These are phyloP conservation scores for Raddia distichophylla DNA, from an alignment of 176 grass and related monocot genomes.

Conservation along the genomic window DNA sequence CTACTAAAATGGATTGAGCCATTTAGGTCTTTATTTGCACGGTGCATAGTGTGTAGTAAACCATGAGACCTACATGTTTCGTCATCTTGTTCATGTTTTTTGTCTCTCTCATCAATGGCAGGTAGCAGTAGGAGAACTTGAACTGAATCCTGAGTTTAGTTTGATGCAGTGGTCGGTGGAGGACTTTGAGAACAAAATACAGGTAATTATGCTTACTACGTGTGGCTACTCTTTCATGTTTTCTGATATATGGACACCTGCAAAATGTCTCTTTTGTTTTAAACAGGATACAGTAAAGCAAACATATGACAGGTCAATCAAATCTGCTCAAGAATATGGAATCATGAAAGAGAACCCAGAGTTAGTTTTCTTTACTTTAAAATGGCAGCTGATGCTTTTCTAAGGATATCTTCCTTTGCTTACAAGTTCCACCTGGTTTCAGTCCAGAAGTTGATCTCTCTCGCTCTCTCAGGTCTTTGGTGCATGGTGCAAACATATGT, in stretches of 20 bases:
- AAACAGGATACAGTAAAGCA: conserved; percentile 86
- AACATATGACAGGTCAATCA: conserved; percentile 88
- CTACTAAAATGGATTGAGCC: neutral
- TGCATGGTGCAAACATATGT: conserved; percentile 90
- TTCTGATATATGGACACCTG: conserved; percentile 9
- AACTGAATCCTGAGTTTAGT: conserved; percentile 87
- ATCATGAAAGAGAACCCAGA: conserved; percentile 77
- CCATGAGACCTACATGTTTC: neutral
- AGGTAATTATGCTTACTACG: conserved; percentile 62
- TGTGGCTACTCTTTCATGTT: neutral
- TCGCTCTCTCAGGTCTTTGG: conserved; percentile 58
- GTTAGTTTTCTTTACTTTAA: conserved; percentile 64
- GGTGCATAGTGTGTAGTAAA: neutral
- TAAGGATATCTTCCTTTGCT: conserved; percentile 4
- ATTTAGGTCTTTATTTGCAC: conserved; percentile 13
- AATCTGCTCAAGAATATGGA: conserved; percentile 83
- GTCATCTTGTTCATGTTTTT: conserved; percentile 13
- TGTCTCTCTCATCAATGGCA: conserved; percentile 46
- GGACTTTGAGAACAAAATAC: conserved; percentile 95
- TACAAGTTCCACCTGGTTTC: neutral
- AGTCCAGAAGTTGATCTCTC: conserved; percentile 33
- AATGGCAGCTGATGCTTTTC: neutral
- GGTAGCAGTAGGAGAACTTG: conserved; percentile 94
- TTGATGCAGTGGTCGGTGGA: conserved; percentile 94
- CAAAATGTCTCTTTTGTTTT: conserved; percentile 31